Evolutionary conservation across 768 basidiomycete species (phyloP), one percentile per base, ranked within the genome.

Genomic region (Termitomyces sp.): DNA sequence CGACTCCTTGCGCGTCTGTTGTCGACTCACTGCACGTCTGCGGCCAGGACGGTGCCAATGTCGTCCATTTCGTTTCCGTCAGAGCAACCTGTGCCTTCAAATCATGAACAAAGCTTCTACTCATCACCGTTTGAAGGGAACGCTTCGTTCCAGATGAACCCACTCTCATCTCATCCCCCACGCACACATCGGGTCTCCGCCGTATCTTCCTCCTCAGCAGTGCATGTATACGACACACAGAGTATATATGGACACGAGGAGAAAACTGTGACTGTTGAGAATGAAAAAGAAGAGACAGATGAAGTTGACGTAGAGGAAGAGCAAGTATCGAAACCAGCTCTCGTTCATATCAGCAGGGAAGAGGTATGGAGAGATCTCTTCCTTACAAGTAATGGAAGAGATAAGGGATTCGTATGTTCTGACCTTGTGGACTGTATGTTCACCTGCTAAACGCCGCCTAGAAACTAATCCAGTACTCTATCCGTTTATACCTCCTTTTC

Each of bases 391-490:
- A 81, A 84, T 65, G 92, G 92, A 55, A 81, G 92, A 66, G 92
- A 94, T 74, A 94, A 94, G 76, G 85, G 86, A 34, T 88, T 94
- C 70, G 92, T 94, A 75, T 69, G 90, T 82, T 60, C 4, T 37
- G 37, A 42, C 46, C 34, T 42, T 29, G 37, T 31, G 15, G 52
- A 45, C 15, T 43, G 20, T 32, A 36, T 34, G 40, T 25, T 38
- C n/a, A 17, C n/a, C 25, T 48, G 37, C 63, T 59, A 12, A 65
- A 25, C 1, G 14, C 38, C 42, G 42, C 52, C 31, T 55, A 94
- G 92, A 94, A 94, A 92, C 68, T 93, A 59, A 85, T 94, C 59
- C 92, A 94, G 77, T 94, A 94, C 71, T 82, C 88, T 29, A 83
- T 94, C 63, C 84, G 85, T 51, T 74, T 92, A 55, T 91, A 87